Evolutionary conservation across 148 eudicot species (phyloP).

Genomic region (Diospyros kaki): DNA sequence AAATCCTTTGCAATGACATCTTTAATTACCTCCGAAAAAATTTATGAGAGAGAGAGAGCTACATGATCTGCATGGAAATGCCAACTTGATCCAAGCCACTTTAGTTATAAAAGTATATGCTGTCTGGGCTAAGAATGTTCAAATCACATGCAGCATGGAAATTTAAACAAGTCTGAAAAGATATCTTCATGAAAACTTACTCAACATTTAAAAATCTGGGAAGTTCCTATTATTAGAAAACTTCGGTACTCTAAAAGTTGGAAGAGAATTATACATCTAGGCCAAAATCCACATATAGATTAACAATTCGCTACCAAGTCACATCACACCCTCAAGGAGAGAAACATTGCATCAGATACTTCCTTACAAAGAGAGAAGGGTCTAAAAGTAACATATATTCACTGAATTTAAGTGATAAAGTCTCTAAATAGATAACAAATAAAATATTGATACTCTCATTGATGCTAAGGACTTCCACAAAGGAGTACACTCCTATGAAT

Average conservation of each 20-base stretch:
- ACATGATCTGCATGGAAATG: neutral
- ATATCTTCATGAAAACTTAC: constrained; percentile 1
- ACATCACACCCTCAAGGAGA: neutral
- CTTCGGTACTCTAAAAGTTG: neutral
- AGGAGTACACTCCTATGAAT: no score
- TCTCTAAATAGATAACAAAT: neutral
- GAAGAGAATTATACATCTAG: neutral
- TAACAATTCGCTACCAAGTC: neutral
- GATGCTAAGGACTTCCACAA: no score
- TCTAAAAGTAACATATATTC: neutral
- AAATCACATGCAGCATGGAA: neutral
- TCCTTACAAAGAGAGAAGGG: neutral
- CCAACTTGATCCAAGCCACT: neutral
- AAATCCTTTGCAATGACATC: no score
- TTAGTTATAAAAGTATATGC: neutral
- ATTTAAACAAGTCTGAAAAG: neutral
- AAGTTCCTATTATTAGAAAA: neutral
- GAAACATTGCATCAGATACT: neutral
- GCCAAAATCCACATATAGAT: neutral
- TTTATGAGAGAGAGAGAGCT: neutral
- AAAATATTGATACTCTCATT: no score
- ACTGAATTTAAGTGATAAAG: neutral
- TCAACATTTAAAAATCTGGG: constrained; percentile 1
- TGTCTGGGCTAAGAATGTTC: neutral
- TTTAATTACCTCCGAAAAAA: no score